These are phyloP conservation scores for Suhomyces bolitotheri DNA, from an alignment of 1,139 yeast species.

Conservation along the genomic window DNA sequence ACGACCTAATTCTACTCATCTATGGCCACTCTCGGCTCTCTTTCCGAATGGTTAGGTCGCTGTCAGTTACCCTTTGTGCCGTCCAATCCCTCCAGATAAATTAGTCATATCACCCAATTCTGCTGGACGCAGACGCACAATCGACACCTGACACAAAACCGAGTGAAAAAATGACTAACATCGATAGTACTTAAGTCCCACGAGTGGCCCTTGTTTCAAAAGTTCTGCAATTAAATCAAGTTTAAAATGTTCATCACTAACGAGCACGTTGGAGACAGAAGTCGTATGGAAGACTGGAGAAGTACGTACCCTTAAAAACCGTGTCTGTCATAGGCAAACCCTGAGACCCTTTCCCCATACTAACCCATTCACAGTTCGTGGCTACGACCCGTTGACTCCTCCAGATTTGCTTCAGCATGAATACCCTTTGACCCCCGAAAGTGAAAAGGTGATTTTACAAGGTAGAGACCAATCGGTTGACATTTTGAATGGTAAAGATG, in stretches of 20 bases:
- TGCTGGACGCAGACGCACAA: neutral
- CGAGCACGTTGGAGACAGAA: slow-evolving; percentile 79
- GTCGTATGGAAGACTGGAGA: slow-evolving; percentile 89
- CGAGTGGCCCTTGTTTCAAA: slow-evolving; percentile 1
- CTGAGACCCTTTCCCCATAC: too few relatives aligned
- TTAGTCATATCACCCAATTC: slow-evolving; percentile 3
- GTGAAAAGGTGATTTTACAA: slow-evolving; percentile 60
- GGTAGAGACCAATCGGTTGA: slow-evolving; percentile 79
- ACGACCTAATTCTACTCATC: too few relatives aligned
- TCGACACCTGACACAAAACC: neutral
- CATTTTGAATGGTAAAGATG: slow-evolving; percentile 74
- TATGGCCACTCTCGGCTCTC: too few relatives aligned
- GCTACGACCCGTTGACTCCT: slow-evolving; percentile 93
- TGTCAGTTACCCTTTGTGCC: too few relatives aligned
- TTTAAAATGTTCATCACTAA: slow-evolving; percentile 74
- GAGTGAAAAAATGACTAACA: slow-evolving; percentile 9
- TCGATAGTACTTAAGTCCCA: slow-evolving; percentile 1
- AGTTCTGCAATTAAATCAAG: neutral
- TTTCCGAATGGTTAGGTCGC: too few relatives aligned
- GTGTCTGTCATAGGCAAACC: neutral
- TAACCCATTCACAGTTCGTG: slow-evolving; percentile 36
- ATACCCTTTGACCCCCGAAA: slow-evolving; percentile 63
- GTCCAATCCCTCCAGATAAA: neutral
- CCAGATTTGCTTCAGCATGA: slow-evolving; percentile 95
- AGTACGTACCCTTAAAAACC: slow-evolving; percentile 40